Percentiles rank a stretch among this genome's conserved stretches.
Conservation (phyloP, 345 rosid genomes). For the Erodium maritimum region DNA sequence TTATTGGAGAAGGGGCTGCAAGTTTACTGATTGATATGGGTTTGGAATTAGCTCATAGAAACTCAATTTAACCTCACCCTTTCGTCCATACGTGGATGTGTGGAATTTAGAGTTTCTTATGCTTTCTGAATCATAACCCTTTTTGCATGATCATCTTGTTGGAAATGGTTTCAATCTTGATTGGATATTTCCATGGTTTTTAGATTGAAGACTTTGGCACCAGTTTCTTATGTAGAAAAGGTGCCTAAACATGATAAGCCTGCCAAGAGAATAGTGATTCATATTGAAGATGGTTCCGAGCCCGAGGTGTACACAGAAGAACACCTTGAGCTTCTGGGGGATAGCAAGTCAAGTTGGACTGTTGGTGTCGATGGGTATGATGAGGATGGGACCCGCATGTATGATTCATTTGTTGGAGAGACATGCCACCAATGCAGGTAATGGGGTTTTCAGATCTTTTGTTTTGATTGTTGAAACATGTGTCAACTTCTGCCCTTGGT, state of each 20-base stretch:
- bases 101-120: too few species aligned
- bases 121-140: too few species aligned
- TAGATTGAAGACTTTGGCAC: slow-evolving; percentile 16
- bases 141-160: too few species aligned
- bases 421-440: slow-evolving; percentile 37
- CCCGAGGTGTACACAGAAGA: slow-evolving; percentile 24
- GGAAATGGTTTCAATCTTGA: too few species aligned
- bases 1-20: too few species aligned
- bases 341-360: slow-evolving; percentile 11
- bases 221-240: slow-evolving; percentile 13
- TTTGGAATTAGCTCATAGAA: too few species aligned
- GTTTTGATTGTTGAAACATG: background rate
- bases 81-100: too few species aligned
- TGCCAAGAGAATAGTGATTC: slow-evolving; percentile 9
- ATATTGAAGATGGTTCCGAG: slow-evolving; percentile 12
- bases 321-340: slow-evolving; percentile 21
- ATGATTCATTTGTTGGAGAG: slow-evolving; percentile 17
- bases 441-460: background rate
- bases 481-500: background rate
- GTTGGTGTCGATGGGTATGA: too few species aligned
- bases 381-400: slow-evolving; percentile 18
- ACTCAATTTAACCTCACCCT: too few species aligned
- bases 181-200: background rate
- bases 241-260: background rate
- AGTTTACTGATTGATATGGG: too few species aligned